phyloP scores from a whole-genome alignment of 306 rosid genomes.

The Notholithocarpus densiflorus region DNA sequence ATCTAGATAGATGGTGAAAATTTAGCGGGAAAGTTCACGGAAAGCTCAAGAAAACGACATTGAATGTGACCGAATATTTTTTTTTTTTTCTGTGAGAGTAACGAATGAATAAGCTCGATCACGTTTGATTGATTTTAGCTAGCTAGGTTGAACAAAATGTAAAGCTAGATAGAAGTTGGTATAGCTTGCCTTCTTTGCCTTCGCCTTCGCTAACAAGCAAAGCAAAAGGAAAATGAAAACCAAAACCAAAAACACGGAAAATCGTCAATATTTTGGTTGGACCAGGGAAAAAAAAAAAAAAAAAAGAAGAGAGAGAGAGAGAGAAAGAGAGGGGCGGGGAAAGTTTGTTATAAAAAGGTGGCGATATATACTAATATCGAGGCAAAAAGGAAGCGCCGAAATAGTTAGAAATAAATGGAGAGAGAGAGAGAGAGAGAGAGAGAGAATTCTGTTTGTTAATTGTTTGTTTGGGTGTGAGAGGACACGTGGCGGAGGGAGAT shows the following conservation, averaged over 20 bases:
- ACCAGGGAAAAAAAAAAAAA: not conserved
- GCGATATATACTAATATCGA: not conserved
- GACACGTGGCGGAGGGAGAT: slow-evolving; percentile 16
- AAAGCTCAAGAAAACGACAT: too few species aligned
- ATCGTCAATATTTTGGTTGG: not conserved
- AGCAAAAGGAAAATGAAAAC: too few species aligned
- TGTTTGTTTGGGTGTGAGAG: not conserved
- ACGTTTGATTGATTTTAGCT: not conserved
- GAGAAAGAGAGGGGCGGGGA: not conserved
- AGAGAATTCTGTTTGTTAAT: not conserved
- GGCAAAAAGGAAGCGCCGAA: not conserved
- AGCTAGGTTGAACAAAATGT: not conserved
- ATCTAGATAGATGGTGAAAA: too few species aligned
- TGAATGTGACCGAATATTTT: too few species aligned
- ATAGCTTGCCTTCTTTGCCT: not conserved
- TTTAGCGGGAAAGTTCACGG: too few species aligned
- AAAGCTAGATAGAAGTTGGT: not conserved
- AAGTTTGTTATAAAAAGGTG: not conserved
- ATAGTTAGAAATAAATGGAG: not conserved
- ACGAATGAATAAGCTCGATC: too few species aligned
- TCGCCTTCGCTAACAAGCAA: not conserved
- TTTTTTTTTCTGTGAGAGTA: too few species aligned
- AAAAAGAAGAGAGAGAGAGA: not conserved
- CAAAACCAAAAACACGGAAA: not conserved
- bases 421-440: slow-evolving; percentile 7